Evolutionary conservation across 1,139 yeast genomes (phyloP), one percentile per base, ranked within the genome.

Genomic region (Arxiozyma slooffiae): DNA sequence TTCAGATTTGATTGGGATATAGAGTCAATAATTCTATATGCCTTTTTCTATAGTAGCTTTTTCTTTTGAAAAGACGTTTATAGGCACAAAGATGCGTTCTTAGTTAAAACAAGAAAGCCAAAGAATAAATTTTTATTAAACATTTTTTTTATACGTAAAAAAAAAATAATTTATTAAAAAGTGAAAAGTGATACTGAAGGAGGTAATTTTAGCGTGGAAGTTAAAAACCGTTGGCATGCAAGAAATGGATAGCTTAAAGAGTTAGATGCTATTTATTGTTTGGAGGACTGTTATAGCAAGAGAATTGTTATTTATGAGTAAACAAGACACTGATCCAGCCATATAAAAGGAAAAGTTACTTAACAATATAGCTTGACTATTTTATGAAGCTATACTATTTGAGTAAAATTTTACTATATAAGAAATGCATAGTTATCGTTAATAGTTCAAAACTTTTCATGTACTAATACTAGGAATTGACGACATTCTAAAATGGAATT

Each of bases 401-500:
- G 11, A 36, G 18, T 40, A n/a, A 11, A 8, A 37, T 16, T 8
- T 22, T 34, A 23, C 52, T 49, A 71, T 2, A 75, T 70, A 38
- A 72, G 54, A 52, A 73, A 73, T 7, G 75, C 77, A 53, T 72
- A 71, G 53, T 73, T 76, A 51, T 70, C 74, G 45, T 68, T 68
- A 20, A 67, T 67, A 7, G 67, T 66, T 76, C 77, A 74, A 46
- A 73, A 69, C 45, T 73, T 77, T 50, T 74, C 75, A 68, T 1
- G 80, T 73, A 47, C 76, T 67, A 16, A 77, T 71, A 14, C 78
- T 70, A 59, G 71, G 75, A 5, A 77, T 67, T 52, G 77, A 57
- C 73, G 76, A 76, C 74, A 75, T 70, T 54, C 79, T 66, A 55
- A 75, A 77, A 55, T 76, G 73, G 61, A 76, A 75, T 47, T 68